Conservation (phyloP, 2,329 filamentous ascomycete species). For the Exophiala alcalophila region DNA sequence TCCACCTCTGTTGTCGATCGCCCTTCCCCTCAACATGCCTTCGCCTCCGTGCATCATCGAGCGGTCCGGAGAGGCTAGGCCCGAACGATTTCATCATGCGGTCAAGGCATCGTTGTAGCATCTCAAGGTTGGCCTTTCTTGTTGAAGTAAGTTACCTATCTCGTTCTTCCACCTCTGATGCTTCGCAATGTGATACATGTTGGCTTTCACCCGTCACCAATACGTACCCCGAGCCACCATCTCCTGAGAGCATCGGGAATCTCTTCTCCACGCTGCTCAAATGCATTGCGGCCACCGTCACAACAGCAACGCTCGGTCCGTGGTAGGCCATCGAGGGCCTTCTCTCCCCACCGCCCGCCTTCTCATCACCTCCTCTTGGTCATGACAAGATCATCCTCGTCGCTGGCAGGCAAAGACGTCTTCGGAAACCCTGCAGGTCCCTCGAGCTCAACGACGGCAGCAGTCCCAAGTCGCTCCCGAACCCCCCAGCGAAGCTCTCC, state of each 20-base stretch:
- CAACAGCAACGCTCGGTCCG: background rate
- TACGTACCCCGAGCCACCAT: too few relatives aligned
- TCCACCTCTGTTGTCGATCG: too few relatives aligned
- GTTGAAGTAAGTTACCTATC: too few relatives aligned
- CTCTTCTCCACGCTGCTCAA: too few relatives aligned
- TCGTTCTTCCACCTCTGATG: background rate
- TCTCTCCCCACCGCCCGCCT: background rate
- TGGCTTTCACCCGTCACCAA: background rate
- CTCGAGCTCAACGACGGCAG: constrained; percentile 3
- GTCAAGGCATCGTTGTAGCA: too few relatives aligned
- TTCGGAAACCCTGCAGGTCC: constrained; percentile 1
- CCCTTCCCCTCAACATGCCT: too few relatives aligned
- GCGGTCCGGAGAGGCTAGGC: too few relatives aligned
- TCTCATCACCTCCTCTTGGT: background rate
- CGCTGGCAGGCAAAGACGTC: constrained; percentile 1
- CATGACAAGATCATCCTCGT: constrained; percentile 1
- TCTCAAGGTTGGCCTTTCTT: too few relatives aligned
- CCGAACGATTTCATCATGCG: too few relatives aligned
- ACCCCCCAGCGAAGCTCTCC: constrained; percentile 21
- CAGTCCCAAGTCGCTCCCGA: constrained; percentile 8
- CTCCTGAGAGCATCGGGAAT: too few relatives aligned
- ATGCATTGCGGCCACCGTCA: background rate
- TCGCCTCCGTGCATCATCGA: too few relatives aligned
- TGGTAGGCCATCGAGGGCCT: background rate
- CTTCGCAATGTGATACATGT: constrained; percentile 1